A percentile compares a stretch with the other conserved stretches of the same genome.
These are phyloP conservation scores for Aspergillus wentii DNA, from an alignment of 495 filamentous ascomycete species.

Conservation along the genomic window DNA sequence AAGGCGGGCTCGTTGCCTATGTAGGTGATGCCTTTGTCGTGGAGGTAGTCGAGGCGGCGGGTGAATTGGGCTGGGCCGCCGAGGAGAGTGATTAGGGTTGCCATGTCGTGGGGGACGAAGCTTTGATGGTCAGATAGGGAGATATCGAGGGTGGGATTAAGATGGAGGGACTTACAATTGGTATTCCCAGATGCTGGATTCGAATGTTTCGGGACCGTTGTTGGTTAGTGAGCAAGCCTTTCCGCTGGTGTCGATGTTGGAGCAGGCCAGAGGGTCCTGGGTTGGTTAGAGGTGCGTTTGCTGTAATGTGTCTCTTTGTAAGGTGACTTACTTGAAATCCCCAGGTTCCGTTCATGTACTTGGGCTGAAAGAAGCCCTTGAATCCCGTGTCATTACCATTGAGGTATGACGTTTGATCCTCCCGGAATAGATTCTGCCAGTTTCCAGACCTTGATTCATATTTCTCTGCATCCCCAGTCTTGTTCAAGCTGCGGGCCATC, in stretches of 20 bases:
- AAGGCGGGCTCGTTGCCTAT: constrained; percentile 71
- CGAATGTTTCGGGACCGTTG: constrained; percentile 52
- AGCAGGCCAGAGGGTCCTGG: constrained; percentile 53
- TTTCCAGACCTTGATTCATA: constrained; percentile 58
- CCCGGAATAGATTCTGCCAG: constrained; percentile 70
- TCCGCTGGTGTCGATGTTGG: constrained; percentile 35
- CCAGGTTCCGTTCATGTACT: constrained; percentile 54
- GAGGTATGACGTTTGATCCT: constrained; percentile 42
- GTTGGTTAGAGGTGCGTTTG: not conserved
- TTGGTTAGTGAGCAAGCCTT: constrained; percentile 62
- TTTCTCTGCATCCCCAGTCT: constrained; percentile 47
- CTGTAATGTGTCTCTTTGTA: too few species aligned
- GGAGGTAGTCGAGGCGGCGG: constrained; percentile 61
- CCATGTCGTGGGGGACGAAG: constrained; percentile 70
- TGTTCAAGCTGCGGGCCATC: constrained; percentile 51
- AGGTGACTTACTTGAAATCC: constrained; percentile 31
- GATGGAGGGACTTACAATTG: constrained; percentile 43
- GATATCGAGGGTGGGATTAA: too few species aligned
- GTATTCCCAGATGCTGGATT: constrained; percentile 70
- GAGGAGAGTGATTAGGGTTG: constrained; percentile 50
- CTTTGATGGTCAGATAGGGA: constrained; percentile 15
- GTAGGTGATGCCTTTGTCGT: constrained; percentile 49
- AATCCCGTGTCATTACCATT: constrained; percentile 44
- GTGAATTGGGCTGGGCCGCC: constrained; percentile 57
- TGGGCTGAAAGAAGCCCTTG: constrained; percentile 64